Evolutionary conservation across 2,329 filamentous ascomycete genomes (phyloP).

Genomic region (Nemania sp.): DNA sequence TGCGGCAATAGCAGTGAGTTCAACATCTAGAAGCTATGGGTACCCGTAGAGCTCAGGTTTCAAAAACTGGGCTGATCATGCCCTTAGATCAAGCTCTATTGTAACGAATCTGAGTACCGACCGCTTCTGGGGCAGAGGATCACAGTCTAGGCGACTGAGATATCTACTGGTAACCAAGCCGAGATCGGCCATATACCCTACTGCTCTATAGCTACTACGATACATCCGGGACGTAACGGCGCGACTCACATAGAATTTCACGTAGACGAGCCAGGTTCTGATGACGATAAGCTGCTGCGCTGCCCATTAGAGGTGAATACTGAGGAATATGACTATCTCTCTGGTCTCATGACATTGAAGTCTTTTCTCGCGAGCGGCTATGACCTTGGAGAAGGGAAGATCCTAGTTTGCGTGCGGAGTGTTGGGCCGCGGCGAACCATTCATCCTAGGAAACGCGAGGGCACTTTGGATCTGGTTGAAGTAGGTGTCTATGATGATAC

Average conservation of each 20-base stretch:
- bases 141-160: constrained; percentile 59
- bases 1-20: constrained; percentile 54
- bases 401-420: constrained; percentile 62
- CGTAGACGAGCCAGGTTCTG: constrained; percentile 43
- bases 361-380: constrained; percentile 58
- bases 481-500: constrained; percentile 62
- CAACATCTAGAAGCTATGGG: not conserved
- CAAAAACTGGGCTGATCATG: not conserved
- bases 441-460: constrained; percentile 49
- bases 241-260: constrained; percentile 58
- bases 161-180: constrained; percentile 50
- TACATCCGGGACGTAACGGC: constrained; percentile 60
- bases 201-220: constrained; percentile 55
- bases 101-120: constrained; percentile 42
- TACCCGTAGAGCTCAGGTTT: not conserved
- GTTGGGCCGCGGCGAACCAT: constrained; percentile 57
- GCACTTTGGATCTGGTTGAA: constrained; percentile 50
- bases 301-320: constrained; percentile 48
- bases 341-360: constrained; percentile 59
- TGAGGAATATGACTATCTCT: constrained; percentile 36
- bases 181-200: constrained; percentile 39
- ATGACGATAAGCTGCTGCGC: constrained; percentile 48
- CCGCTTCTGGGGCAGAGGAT: constrained; percentile 57
- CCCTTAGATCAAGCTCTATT: constrained; percentile 55
- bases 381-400: constrained; percentile 52